A percentile compares a stretch with the other conserved stretches of the same genome.
Conservation (phyloP, 768 basidiomycete genomes). For the Filobasidium floriforme region DNA sequence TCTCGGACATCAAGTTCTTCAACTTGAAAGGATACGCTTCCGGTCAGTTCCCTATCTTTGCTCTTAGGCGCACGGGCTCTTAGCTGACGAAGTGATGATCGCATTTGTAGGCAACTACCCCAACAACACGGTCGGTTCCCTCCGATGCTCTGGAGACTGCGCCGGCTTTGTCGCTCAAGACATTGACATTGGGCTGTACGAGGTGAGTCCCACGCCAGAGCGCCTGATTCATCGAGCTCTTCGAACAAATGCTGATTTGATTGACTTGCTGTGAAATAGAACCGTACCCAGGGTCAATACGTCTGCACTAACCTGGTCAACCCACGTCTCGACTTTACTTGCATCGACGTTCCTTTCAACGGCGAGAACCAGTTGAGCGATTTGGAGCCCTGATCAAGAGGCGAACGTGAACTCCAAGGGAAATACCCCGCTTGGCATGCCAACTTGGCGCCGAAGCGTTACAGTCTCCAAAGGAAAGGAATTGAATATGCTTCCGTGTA, state of each 20-base stretch:
- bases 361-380: not conserved
- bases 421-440: too few species aligned
- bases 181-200: constrained; percentile 27
- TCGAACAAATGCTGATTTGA: too few species aligned
- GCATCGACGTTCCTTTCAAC: constrained; percentile 16
- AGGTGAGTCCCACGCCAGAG: not conserved
- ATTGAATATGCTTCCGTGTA: too few species aligned
- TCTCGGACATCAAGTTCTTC: constrained; percentile 55
- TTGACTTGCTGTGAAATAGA: constrained; percentile 29
- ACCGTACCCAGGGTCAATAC: constrained; percentile 50
- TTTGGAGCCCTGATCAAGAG: too few species aligned
- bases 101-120: constrained; percentile 41
- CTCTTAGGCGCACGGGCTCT: too few species aligned
- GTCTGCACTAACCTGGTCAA: constrained; percentile 43
- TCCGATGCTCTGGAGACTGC: constrained; percentile 52
- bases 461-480: too few species aligned
- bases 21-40: constrained; percentile 57
- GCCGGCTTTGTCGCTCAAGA: constrained; percentile 47
- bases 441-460: too few species aligned
- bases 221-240: too few species aligned
- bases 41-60: constrained; percentile 26
- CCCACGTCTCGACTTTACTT: constrained; percentile 14
- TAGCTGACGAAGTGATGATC: too few species aligned
- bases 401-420: too few species aligned
- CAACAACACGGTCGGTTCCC: constrained; percentile 51